A percentile compares a stretch with the other conserved stretches of the same genome.
phyloP scores from a whole-genome alignment of 331 rosid species.

The Pyrus hybrid region DNA sequence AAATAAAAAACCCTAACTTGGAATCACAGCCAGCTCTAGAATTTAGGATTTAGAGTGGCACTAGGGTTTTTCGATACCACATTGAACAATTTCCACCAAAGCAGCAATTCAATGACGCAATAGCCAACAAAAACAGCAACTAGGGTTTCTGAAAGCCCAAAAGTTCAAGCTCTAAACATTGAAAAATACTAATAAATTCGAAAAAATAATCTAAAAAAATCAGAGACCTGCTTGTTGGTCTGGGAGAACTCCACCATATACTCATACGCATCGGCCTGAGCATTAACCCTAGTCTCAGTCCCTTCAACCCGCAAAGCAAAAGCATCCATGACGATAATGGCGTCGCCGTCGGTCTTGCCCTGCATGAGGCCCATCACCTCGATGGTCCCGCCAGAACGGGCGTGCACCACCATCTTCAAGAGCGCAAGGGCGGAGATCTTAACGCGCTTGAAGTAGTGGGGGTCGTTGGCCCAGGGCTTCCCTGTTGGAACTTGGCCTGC shows the following conservation, averaged over 20 bases:
- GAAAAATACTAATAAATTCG: background rate
- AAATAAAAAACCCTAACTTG: slow-evolving; percentile 53
- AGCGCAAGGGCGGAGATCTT: slow-evolving; percentile 96
- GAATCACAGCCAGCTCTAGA: slow-evolving; percentile 18
- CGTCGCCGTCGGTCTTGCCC: slow-evolving; percentile 84
- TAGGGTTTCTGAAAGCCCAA: slow-evolving; percentile 17
- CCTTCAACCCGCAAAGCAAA: slow-evolving; percentile 95
- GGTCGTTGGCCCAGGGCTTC: slow-evolving; percentile 81
- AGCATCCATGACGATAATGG: slow-evolving; percentile 94
- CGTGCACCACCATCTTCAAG: slow-evolving; percentile 98
- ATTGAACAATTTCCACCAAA: too few species aligned
- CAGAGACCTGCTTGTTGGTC: slow-evolving; percentile 77
- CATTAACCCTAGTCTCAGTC: slow-evolving; percentile 96
- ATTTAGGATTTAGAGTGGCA: too few species aligned
- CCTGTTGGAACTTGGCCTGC: slow-evolving; percentile 67
- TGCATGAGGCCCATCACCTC: slow-evolving; percentile 99
- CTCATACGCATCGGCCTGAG: slow-evolving; percentile 96
- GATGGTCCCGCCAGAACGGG: slow-evolving; percentile 96
- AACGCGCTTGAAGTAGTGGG: slow-evolving; percentile 92
- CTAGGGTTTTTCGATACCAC: too few species aligned
- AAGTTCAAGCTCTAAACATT: background rate
- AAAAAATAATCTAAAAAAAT: background rate
- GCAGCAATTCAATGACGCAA: background rate
- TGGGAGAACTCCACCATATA: slow-evolving; percentile 96
- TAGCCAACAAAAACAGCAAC: background rate